phyloP scores from a whole-genome alignment of 257 asterid genomes.

The Scutellaria minor region DNA sequence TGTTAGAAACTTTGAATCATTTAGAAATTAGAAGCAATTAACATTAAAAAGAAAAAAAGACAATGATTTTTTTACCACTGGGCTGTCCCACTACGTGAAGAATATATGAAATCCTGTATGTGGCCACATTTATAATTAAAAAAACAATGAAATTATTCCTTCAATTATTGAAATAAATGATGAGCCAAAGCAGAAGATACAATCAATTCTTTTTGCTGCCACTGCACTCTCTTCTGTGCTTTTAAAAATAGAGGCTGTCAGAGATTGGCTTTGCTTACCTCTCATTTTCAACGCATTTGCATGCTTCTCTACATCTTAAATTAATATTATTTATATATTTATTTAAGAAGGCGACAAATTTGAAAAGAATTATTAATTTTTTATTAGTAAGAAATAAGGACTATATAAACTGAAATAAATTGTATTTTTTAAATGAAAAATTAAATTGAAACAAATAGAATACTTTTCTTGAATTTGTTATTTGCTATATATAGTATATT shows the following conservation, averaged over 20 bases:
- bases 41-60: background rate
- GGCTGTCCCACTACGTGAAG: background rate
- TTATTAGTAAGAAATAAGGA: too few species aligned
- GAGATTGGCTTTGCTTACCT: constrained; percentile 20
- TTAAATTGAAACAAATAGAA: too few species aligned
- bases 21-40: background rate
- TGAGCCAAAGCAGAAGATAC: background rate
- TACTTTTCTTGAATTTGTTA: too few species aligned
- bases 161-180: background rate
- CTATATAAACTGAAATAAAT: too few species aligned
- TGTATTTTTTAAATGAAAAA: too few species aligned
- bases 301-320: constrained; percentile 4
- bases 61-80: background rate
- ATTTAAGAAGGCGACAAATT: too few species aligned
- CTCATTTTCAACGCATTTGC: constrained; percentile 29
- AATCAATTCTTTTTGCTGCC: constrained; percentile 8
- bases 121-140: background rate
- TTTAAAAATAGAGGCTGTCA: constrained; percentile 26
- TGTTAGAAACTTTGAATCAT: too few species aligned
- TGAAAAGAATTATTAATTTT: too few species aligned
- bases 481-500: too few species aligned
- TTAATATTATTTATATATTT: too few species aligned
- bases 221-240: constrained; percentile 13
- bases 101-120: background rate
- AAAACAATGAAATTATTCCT: background rate